Percentiles rank a stretch among this genome's conserved stretches.
Conservation (phyloP, 2,329 filamentous ascomycete genomes). For the Cladophialophora immunda region DNA sequence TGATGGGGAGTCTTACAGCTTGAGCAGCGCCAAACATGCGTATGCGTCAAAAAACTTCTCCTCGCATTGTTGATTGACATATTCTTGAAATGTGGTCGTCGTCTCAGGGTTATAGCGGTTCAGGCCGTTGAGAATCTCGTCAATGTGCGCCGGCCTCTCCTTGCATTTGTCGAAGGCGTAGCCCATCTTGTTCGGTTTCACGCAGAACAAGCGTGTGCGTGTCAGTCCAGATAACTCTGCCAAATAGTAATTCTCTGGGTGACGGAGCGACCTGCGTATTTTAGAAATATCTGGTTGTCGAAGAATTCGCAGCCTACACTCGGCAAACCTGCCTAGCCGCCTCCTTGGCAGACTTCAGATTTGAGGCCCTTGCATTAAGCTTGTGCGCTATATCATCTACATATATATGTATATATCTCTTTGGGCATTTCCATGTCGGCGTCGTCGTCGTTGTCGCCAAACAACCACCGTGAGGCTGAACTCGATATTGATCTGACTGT, state of each 20-base stretch:
- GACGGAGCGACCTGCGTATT: background rate
- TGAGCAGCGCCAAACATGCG: constrained; percentile 93
- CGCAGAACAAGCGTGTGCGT: background rate
- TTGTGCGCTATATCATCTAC: too few relatives aligned
- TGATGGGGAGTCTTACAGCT: constrained; percentile 74
- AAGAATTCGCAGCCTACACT: too few relatives aligned
- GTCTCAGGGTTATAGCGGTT: constrained; percentile 99
- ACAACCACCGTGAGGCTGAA: too few relatives aligned
- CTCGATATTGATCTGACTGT: too few relatives aligned
- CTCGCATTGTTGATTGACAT: constrained; percentile 94
- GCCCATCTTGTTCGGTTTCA: constrained; percentile 36
- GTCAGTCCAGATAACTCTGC: background rate
- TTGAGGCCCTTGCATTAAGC: too few relatives aligned
- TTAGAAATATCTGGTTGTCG: background rate
- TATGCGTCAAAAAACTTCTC: constrained; percentile 94
- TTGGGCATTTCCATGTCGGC: too few relatives aligned
- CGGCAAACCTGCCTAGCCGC: too few relatives aligned
- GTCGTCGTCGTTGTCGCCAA: too few relatives aligned
- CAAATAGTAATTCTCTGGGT: background rate
- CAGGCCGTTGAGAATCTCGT: constrained; percentile 92
- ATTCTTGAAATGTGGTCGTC: constrained; percentile 90
- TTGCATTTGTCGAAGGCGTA: constrained; percentile 82
- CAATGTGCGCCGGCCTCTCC: constrained; percentile 90
- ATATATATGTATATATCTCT: too few relatives aligned
- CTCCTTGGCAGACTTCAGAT: too few relatives aligned